These are phyloP conservation scores for Sporothrix variecibatus DNA, from an alignment of 2,329 filamentous ascomycete genomes.

Conservation along the genomic window DNA sequence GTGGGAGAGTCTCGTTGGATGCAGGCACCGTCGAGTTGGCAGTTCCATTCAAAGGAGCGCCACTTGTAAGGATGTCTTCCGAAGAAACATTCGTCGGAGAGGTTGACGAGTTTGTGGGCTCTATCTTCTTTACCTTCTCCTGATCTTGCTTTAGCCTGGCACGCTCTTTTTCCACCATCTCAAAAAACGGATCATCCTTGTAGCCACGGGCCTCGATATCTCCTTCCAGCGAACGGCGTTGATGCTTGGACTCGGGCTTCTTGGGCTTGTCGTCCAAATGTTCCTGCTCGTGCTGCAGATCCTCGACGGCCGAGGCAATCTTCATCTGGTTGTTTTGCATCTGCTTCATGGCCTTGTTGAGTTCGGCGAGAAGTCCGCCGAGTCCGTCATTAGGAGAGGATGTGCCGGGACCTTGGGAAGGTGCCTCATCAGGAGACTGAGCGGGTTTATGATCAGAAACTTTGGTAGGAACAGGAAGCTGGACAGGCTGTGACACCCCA, in stretches of 20 bases:
- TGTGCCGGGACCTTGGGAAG: neutral
- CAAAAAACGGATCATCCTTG: no score
- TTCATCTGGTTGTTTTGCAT: neutral
- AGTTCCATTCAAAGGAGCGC: no score
- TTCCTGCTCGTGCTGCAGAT: neutral
- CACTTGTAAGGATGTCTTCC: neutral
- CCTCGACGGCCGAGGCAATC: neutral
- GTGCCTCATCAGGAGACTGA: neutral
- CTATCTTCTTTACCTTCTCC: neutral
- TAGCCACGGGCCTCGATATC: neutral
- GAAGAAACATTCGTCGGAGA: neutral
- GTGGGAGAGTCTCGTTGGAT: neutral
- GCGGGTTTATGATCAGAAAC: neutral
- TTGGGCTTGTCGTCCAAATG: neutral
- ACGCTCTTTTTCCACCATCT: neutral
- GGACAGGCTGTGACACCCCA: neutral
- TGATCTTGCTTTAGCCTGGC: neutral
- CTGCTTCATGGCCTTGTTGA: neutral
- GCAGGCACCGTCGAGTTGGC: neutral
- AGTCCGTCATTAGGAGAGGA: neutral
- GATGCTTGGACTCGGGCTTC: neutral
- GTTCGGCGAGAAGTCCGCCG: neutral
- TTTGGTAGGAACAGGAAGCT: neutral
- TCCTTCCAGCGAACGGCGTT: neutral
- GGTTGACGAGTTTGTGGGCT: neutral